Evolutionary conservation across 176 grass and related monocot species (phyloP), one percentile per base, ranked within the genome.

Genomic region (Carex myosuroides): DNA sequence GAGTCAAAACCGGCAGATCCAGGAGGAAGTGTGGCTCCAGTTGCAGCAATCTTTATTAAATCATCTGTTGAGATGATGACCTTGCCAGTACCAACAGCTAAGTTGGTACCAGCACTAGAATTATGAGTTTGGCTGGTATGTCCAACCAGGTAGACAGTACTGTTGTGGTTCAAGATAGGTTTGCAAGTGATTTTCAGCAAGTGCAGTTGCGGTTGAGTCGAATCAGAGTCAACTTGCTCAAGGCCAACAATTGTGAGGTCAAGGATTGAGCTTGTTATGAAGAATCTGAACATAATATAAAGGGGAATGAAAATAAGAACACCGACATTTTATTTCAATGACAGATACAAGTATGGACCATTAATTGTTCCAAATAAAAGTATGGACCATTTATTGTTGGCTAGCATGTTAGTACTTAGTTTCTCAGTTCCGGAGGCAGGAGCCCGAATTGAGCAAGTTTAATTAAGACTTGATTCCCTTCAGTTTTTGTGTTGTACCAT

Each of bases 231-330:
- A 59, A 84, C 24, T 87, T 86, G 89, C 90, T 97, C 94, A 72
- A 97, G 85, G 22, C 94, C 90, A 13, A 97, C 94, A 52, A 97
- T 97, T 67, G 94, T 97, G 80, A 97, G 90, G 83, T 97, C 94
- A 83, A 94, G 92, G 85, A 92, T 85, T 21, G 94, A 94, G 86
- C 92, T 97, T 66, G 90, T 97, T 50, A 97, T 92, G 81, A 97
- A 97, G 85, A 97, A 97, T 84, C 90, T 97, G 94, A 85, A 26
- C 16, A 60, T 12, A 75, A 41, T 44, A 78, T n/a, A 42, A 82
- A 32, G 9, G 74, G 60, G 46, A 81, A 13, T 58, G 48, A 70
- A 57, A 61, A 81, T 85, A 26, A 67, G 68, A 70, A 84, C 9
- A n/a, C 50, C 44, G 11, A 33, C 1, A 68, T 66, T 18, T 44